These are phyloP conservation scores for Penicillium subrubescens DNA, from an alignment of 495 filamentous ascomycete species.

Conservation along the genomic window DNA sequence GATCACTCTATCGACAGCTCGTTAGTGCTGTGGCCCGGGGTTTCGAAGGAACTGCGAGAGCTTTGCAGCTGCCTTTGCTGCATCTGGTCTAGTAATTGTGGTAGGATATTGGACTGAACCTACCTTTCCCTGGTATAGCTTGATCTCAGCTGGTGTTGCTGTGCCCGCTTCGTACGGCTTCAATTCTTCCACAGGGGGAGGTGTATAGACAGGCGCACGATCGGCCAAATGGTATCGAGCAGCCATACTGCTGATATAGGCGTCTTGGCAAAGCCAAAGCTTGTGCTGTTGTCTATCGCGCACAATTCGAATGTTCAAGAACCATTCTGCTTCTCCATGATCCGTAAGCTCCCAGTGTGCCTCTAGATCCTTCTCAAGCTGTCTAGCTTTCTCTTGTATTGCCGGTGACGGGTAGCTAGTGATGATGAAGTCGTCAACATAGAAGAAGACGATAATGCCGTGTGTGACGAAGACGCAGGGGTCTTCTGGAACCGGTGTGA, in stretches of 20 bases:
- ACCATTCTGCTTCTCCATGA: no score
- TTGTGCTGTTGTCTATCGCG: no score
- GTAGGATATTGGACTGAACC: background rate
- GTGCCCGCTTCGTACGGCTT: conserved; percentile 7
- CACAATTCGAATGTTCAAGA: no score
- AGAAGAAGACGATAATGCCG: conserved; percentile 4
- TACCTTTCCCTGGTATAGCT: conserved; percentile 16
- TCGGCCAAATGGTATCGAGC: conserved; percentile 15
- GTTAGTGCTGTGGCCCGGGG: no score
- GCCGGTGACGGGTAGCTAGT: no score
- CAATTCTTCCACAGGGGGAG: conserved; percentile 10
- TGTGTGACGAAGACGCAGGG: background rate
- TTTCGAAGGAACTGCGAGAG: no score
- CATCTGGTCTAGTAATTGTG: background rate
- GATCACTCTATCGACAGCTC: no score
- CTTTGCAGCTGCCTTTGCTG: background rate
- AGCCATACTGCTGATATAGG: conserved; percentile 12
- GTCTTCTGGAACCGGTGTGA: background rate
- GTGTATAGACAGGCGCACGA: conserved; percentile 3
- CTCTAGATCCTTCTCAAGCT: no score
- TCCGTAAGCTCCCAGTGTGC: no score
- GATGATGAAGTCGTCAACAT: no score
- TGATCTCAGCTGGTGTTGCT: conserved; percentile 4
- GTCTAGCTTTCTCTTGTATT: no score
- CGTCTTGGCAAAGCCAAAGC: no score